Percentiles rank a stretch among this genome's conserved stretches.
phyloP scores from a whole-genome alignment of 768 basidiomycete species.

The Mycena leptocephala region DNA sequence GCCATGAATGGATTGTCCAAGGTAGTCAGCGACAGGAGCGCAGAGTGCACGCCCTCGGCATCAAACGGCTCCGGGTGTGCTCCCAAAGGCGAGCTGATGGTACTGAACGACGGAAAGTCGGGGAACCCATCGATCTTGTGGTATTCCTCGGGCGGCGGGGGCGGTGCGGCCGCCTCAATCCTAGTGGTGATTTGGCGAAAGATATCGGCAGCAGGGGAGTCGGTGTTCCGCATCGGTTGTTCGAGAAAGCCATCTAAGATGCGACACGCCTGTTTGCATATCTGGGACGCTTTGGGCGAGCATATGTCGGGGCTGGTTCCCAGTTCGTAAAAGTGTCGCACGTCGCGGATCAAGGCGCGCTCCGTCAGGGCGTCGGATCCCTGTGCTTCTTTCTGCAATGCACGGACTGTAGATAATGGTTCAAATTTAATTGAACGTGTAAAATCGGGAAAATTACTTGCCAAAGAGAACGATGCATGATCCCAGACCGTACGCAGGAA shows the following conservation, averaged over 20 bases:
- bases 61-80: neutral
- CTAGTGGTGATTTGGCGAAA: constrained; percentile 13
- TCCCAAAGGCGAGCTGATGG: neutral
- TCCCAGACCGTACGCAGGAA: constrained; percentile 9
- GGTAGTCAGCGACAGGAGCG: constrained; percentile 8
- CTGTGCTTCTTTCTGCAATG: constrained; percentile 20
- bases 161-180: neutral
- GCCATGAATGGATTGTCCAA: neutral
- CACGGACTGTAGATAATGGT: neutral
- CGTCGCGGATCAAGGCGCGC: constrained; percentile 18
- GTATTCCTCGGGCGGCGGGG: neutral
- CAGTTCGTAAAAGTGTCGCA: constrained; percentile 7
- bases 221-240: neutral
- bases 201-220: constrained; percentile 12
- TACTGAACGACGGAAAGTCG: constrained; percentile 20
- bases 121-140: constrained; percentile 7
- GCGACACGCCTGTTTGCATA: constrained; percentile 16
- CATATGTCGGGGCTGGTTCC: neutral
- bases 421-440: neutral
- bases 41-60: constrained; percentile 6
- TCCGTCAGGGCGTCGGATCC: constrained; percentile 7
- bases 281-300: neutral
- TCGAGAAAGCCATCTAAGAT: constrained; percentile 19
- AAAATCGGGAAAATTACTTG: neutral
- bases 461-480: constrained; percentile 15